Evolutionary conservation across 805 yeast genomes (phyloP).

Genomic region (baker's yeast (Saccharomyces cerevisiae)): DNA sequence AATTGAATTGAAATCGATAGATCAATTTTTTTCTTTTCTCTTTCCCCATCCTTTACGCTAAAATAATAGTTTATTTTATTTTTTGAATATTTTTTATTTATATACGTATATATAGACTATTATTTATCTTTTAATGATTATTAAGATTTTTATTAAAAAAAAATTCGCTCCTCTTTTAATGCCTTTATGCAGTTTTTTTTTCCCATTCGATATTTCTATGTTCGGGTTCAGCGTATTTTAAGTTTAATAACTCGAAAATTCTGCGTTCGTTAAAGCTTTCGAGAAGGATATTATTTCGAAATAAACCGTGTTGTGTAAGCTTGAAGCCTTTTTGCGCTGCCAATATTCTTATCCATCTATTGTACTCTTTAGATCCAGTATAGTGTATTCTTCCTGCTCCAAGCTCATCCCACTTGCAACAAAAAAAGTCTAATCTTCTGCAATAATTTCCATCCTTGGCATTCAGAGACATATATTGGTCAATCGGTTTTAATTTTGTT

Average conservation of each 20-base stretch:
- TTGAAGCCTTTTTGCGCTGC: slow-evolving; percentile 24
- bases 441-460: slow-evolving; percentile 12
- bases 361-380: slow-evolving; percentile 28
- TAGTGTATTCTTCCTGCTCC: slow-evolving; percentile 29
- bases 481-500: slow-evolving; percentile 8
- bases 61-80: slow-evolving; percentile 1
- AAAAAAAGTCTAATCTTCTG: slow-evolving; percentile 27
- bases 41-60: neutral
- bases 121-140: neutral
- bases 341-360: slow-evolving; percentile 21
- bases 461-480: slow-evolving; percentile 19
- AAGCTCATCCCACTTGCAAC: slow-evolving; percentile 25
- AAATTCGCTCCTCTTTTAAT: neutral
- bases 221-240: slow-evolving; percentile 9
- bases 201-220: neutral
- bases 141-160: neutral
- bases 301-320: slow-evolving; percentile 28
- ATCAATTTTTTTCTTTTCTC: slow-evolving; percentile 3
- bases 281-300: slow-evolving; percentile 13
- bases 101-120: neutral
- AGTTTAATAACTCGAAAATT: slow-evolving; percentile 20
- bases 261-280: slow-evolving; percentile 23
- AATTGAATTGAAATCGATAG: slow-evolving; percentile 1
- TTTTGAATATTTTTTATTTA: neutral
- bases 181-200: neutral